Conservation (phyloP, 2,329 filamentous ascomycete species). For the Ophiobolus disseminans region DNA sequence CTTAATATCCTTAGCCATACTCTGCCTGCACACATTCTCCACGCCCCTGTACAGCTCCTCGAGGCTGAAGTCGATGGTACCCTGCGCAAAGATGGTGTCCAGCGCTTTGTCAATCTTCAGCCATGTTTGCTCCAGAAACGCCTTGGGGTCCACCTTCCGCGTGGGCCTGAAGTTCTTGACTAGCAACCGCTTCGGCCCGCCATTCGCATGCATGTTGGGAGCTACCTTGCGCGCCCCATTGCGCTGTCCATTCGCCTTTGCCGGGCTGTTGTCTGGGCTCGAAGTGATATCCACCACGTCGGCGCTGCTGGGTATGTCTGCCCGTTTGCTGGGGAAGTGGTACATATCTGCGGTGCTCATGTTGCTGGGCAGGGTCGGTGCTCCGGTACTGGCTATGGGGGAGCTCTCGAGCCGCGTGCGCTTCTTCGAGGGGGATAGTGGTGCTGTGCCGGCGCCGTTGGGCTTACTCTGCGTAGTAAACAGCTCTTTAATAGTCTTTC, state of each 20-base stretch:
- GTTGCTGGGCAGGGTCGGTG: conserved; percentile 16
- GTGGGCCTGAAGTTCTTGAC: conserved; percentile 86
- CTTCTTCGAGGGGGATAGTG: conserved; percentile 41
- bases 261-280: conserved; percentile 51
- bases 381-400: conserved; percentile 15
- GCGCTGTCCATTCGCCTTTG: conserved; percentile 48
- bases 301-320: conserved; percentile 15
- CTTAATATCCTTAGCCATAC: conserved; percentile 72
- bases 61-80: conserved; percentile 68
- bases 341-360: conserved; percentile 47
- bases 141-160: conserved; percentile 70
- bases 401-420: conserved; percentile 39
- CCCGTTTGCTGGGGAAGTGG: conserved; percentile 42
- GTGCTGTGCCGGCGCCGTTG: conserved; percentile 27
- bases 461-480: conserved; percentile 47
- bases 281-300: conserved; percentile 40
- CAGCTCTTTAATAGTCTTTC: conserved; percentile 44
- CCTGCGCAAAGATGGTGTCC: conserved; percentile 72
- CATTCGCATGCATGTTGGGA: conserved; percentile 71
- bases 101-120: conserved; percentile 76
- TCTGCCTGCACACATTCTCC: conserved; percentile 87
- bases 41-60: conserved; percentile 90
- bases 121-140: conserved; percentile 81
- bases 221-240: conserved; percentile 51
- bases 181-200: conserved; percentile 82